Evolutionary conservation across 2,329 filamentous ascomycete genomes (phyloP).

Genomic region (Aspergillus flavus): DNA sequence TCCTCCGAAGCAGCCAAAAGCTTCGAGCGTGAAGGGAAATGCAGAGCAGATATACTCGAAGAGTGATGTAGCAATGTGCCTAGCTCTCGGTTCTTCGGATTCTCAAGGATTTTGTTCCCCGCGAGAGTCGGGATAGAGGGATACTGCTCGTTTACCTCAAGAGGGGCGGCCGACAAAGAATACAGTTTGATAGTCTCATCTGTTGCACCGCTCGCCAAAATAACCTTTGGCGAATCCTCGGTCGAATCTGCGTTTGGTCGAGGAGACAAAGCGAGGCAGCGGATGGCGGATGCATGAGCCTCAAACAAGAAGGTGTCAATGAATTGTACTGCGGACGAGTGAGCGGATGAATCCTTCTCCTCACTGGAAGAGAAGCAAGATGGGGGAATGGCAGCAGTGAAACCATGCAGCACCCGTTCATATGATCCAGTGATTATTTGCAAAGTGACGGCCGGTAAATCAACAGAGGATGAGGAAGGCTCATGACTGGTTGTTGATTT

Average conservation of each 20-base stretch:
- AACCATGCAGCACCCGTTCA: slow-evolving; percentile 86
- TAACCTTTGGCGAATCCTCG: slow-evolving; percentile 71
- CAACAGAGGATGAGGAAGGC: slow-evolving; percentile 22
- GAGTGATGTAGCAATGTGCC: slow-evolving; percentile 86
- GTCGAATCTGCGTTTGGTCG: slow-evolving; percentile 59
- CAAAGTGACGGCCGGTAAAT: slow-evolving; percentile 58
- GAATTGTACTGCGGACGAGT: slow-evolving; percentile 61
- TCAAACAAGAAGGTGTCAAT: slow-evolving; percentile 95
- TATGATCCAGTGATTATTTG: slow-evolving; percentile 94
- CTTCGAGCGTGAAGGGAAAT: slow-evolving; percentile 84
- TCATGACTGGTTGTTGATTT: slow-evolving; percentile 32
- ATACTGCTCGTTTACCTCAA: slow-evolving; percentile 57
- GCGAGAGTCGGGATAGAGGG: slow-evolving; percentile 67
- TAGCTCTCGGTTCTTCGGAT: slow-evolving; percentile 82
- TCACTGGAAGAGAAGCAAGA: slow-evolving; percentile 28
- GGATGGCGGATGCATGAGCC: slow-evolving; percentile 86
- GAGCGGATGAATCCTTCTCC: slow-evolving; percentile 29
- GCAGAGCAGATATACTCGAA: slow-evolving; percentile 75
- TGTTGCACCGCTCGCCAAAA: slow-evolving; percentile 86
- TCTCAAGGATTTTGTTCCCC: slow-evolving; percentile 76
- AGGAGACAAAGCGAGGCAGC: slow-evolving; percentile 83
- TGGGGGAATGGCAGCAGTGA: slow-evolving; percentile 71
- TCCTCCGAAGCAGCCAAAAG: slow-evolving; percentile 87
- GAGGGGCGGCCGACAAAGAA: slow-evolving; percentile 74
- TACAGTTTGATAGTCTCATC: slow-evolving; percentile 97